Evolutionary conservation across 2,329 filamentous ascomycete species (phyloP).

Genomic region (Elsinoe australis): DNA sequence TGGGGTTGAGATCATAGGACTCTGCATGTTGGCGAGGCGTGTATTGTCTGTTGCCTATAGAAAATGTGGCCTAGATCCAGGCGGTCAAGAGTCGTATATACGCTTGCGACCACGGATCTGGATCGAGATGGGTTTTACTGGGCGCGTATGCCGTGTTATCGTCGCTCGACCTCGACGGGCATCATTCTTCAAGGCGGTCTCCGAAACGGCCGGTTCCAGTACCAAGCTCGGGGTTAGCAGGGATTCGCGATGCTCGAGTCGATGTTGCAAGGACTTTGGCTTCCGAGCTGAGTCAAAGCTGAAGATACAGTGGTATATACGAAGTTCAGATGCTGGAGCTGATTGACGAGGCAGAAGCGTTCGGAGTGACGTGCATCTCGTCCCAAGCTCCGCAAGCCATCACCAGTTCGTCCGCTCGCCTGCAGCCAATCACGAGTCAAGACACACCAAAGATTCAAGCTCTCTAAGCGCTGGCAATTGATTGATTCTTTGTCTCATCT

Average conservation of each 20-base stretch:
- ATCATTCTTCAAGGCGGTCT: slow-evolving; percentile 9
- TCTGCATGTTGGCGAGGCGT: slow-evolving; percentile 60
- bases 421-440: slow-evolving; percentile 9
- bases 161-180: slow-evolving; percentile 9
- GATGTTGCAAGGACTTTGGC: not conserved
- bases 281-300: not conserved
- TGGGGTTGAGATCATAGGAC: slow-evolving; percentile 91
- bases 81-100: not conserved
- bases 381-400: slow-evolving; percentile 8
- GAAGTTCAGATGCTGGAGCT: not conserved
- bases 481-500: slow-evolving; percentile 4
- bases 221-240: too few relatives aligned
- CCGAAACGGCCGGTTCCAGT: slow-evolving; percentile 15
- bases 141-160: slow-evolving; percentile 16
- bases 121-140: slow-evolving; percentile 1
- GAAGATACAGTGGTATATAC: not conserved
- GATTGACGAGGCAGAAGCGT: slow-evolving; percentile 10
- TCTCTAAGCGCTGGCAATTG: slow-evolving; percentile 9
- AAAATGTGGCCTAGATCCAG: not conserved
- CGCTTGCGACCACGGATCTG: not conserved
- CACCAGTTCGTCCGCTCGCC: not conserved
- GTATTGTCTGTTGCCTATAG: not conserved
- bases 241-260: too few relatives aligned
- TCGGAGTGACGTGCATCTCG: slow-evolving; percentile 6
- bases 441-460: not conserved